Evolutionary conservation across 169 alveolate genomes (phyloP).

Genomic region (Babesia sp.): DNA sequence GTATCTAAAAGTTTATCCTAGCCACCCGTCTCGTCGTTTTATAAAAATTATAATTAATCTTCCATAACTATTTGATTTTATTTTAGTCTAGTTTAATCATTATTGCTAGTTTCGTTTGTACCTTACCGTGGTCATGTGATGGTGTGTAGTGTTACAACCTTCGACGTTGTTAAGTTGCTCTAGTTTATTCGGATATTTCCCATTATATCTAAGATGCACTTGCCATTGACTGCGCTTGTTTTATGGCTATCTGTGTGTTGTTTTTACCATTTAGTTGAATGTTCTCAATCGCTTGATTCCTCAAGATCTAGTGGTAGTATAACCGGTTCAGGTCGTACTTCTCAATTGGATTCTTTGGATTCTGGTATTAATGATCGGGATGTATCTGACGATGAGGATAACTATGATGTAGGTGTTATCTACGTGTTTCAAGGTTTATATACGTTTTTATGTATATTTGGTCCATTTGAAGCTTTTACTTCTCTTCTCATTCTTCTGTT

Average conservation of each 20-base stretch:
- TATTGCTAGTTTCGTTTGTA: neutral
- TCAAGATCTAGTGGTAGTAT: neutral
- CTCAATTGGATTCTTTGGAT: too few relatives aligned
- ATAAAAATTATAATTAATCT: neutral
- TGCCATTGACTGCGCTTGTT: neutral
- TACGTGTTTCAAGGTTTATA: too few relatives aligned
- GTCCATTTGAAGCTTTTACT: too few relatives aligned
- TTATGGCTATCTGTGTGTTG: neutral
- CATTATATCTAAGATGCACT: constrained; percentile 2
- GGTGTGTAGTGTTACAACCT: neutral
- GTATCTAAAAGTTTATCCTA: too few relatives aligned
- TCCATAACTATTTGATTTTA: neutral
- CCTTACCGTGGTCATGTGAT: neutral
- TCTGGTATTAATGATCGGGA: neutral
- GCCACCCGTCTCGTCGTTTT: too few relatives aligned
- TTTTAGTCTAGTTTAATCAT: neutral
- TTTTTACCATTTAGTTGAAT: neutral
- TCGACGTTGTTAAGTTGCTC: too few relatives aligned
- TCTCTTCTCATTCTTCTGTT: too few relatives aligned
- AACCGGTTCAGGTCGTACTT: neutral
- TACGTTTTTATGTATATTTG: too few relatives aligned
- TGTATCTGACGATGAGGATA: neutral
- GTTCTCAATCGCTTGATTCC: constrained; percentile 12
- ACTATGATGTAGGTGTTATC: neutral
- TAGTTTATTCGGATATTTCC: neutral